Evolutionary conservation across 257 asterid genomes (phyloP).

Genomic region (Galeopsis tetrahit): DNA sequence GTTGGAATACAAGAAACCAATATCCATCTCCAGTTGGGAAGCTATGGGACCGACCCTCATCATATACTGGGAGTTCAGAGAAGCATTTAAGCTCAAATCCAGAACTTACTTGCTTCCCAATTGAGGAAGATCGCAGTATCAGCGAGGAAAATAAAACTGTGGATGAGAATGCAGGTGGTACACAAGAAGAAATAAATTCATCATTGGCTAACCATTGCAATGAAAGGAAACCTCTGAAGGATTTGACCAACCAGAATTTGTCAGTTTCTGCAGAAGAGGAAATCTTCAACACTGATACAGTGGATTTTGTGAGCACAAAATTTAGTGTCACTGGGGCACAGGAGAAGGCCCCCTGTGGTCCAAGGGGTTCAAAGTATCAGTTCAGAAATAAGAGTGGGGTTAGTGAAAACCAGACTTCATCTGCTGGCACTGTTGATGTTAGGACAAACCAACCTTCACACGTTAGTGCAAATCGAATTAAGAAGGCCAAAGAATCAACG

Average conservation of each 20-base stretch:
- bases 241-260: conserved; percentile 45
- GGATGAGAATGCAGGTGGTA: conserved; percentile 47
- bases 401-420: conserved; percentile 43
- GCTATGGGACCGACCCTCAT: conserved; percentile 71
- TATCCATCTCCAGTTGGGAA: conserved; percentile 74
- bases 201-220: conserved; percentile 39
- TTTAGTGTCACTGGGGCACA: conserved; percentile 43
- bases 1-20: conserved; percentile 49
- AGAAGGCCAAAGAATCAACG: conserved; percentile 54
- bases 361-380: conserved; percentile 33
- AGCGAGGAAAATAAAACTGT: conserved; percentile 65
- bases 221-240: conserved; percentile 55
- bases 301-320: conserved; percentile 43
- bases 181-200: conserved; percentile 48
- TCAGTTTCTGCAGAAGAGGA: conserved; percentile 43
- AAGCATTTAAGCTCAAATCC: conserved; percentile 77
- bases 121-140: conserved; percentile 80
- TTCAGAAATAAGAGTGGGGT: conserved; percentile 39
- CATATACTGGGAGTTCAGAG: conserved; percentile 70
- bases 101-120: conserved; percentile 87
- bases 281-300: conserved; percentile 41
- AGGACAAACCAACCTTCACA: conserved; percentile 49
- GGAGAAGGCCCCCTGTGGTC: conserved; percentile 35
- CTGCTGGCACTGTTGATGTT: conserved; percentile 38
- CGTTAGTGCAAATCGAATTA: conserved; percentile 43